phyloP scores from a whole-genome alignment of 768 basidiomycete genomes.

The Gymnopilus dilepis region DNA sequence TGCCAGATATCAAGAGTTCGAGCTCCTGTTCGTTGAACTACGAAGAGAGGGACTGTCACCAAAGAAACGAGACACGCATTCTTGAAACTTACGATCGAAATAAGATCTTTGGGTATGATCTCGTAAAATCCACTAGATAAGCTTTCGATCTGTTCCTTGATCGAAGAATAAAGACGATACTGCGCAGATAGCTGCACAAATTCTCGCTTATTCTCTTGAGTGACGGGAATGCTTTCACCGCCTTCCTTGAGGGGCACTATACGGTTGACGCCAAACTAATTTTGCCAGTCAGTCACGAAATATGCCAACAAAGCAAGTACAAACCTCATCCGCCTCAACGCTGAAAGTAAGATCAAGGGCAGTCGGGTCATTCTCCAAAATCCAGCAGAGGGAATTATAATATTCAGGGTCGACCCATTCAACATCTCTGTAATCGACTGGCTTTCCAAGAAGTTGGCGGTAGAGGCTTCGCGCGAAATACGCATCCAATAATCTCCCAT shows the following conservation, averaged over 20 bases:
- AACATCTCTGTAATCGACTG: constrained; percentile 93
- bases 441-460: constrained; percentile 92
- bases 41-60: constrained; percentile 17
- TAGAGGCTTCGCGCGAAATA: constrained; percentile 98
- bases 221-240: constrained; percentile 85
- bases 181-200: constrained; percentile 96
- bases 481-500: constrained; percentile 93
- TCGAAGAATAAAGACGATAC: constrained; percentile 91
- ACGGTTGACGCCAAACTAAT: constrained; percentile 88
- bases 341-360: constrained; percentile 90
- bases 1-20: constrained; percentile 93
- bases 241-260: constrained; percentile 86
- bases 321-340: constrained; percentile 92
- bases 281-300: constrained; percentile 16
- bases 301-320: constrained; percentile 27
- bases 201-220: constrained; percentile 95
- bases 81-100: constrained; percentile 76
- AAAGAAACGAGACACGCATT: not conserved
- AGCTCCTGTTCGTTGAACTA: constrained; percentile 96
- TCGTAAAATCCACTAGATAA: constrained; percentile 94
- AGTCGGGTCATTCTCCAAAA: constrained; percentile 94
- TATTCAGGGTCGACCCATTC: constrained; percentile 99
- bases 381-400: constrained; percentile 98
- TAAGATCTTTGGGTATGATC: constrained; percentile 95
- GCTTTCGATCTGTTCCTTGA: constrained; percentile 94